These are phyloP conservation scores for Spencermartinsiella ligniputridi DNA, from an alignment of 1,139 yeast species.

Conservation along the genomic window DNA sequence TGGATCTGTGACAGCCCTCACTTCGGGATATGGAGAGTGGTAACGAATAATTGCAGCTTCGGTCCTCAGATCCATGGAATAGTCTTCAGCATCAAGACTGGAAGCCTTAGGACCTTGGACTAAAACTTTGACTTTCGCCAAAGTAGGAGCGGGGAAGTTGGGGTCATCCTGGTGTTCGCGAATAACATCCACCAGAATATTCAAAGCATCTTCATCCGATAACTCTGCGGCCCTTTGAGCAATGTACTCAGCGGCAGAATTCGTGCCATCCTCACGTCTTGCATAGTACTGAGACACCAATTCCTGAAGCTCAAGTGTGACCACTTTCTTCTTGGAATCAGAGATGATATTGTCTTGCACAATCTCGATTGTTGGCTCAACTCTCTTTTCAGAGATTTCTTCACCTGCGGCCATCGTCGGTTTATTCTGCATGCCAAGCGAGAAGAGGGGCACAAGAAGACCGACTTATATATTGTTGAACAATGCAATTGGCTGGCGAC, in stretches of 20 bases:
- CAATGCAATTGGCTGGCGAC: neutral
- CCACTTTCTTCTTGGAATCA: too few species aligned
- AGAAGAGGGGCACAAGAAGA: neutral
- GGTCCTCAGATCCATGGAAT: slow-evolving; percentile 33
- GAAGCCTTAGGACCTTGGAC: slow-evolving; percentile 19
- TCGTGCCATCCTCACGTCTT: neutral
- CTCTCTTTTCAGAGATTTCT: neutral
- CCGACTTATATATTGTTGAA: neutral
- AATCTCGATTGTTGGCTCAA: neutral
- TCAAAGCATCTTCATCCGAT: slow-evolving; percentile 38
- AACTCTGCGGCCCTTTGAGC: neutral
- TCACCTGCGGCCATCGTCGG: slow-evolving; percentile 1
- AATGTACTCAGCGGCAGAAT: neutral
- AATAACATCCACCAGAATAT: slow-evolving; percentile 38
- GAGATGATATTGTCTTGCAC: neutral
- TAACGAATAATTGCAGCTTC: slow-evolving; percentile 40
- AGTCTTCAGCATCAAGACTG: slow-evolving; percentile 10
- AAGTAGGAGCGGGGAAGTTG: slow-evolving; percentile 42
- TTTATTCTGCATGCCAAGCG: slow-evolving; percentile 2
- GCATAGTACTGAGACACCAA: slow-evolving; percentile 2
- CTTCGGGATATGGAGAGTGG: slow-evolving; percentile 49
- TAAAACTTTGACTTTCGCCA: slow-evolving; percentile 26
- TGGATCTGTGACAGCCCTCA: slow-evolving; percentile 45
- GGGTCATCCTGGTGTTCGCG: slow-evolving; percentile 44
- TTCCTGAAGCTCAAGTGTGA: too few species aligned